Evolutionary conservation across 2,329 filamentous ascomycete species (phyloP).

Genomic region (Fusarium sp.): DNA sequence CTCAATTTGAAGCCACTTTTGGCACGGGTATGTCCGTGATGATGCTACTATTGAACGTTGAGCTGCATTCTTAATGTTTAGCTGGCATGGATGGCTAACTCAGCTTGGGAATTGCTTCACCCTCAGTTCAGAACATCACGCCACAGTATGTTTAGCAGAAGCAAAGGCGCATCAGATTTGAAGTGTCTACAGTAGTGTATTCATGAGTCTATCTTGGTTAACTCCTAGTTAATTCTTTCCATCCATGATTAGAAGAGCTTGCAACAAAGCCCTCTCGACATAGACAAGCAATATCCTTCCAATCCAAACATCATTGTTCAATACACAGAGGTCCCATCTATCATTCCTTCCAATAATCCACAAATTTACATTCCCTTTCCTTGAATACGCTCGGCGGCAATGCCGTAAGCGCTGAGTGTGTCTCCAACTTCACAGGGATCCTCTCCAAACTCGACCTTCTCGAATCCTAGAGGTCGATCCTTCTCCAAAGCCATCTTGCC

Average conservation of each 20-base stretch:
- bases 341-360: not conserved
- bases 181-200: slow-evolving; percentile 10
- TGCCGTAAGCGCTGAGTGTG: slow-evolving; percentile 46
- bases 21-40: slow-evolving; percentile 7
- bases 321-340: not conserved
- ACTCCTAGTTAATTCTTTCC: not conserved
- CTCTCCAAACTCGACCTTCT: slow-evolving; percentile 54
- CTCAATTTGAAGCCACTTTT: slow-evolving; percentile 1
- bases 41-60: not conserved
- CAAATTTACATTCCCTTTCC: slow-evolving; percentile 47
- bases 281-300: slow-evolving; percentile 8
- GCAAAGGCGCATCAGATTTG: not conserved
- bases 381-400: slow-evolving; percentile 51
- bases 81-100: not conserved
- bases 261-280: not conserved
- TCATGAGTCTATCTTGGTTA: slow-evolving; percentile 14
- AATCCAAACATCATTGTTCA: slow-evolving; percentile 3
- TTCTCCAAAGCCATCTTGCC: slow-evolving; percentile 57
- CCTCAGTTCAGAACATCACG: too few relatives aligned
- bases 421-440: slow-evolving; percentile 56
- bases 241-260: not conserved
- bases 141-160: not conserved
- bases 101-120: not conserved
- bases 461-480: slow-evolving; percentile 50
- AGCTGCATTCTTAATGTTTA: not conserved